Evolutionary conservation across 495 filamentous ascomycete genomes (phyloP), one percentile per base, ranked within the genome.

Genomic region (Podospora tetraspora): DNA sequence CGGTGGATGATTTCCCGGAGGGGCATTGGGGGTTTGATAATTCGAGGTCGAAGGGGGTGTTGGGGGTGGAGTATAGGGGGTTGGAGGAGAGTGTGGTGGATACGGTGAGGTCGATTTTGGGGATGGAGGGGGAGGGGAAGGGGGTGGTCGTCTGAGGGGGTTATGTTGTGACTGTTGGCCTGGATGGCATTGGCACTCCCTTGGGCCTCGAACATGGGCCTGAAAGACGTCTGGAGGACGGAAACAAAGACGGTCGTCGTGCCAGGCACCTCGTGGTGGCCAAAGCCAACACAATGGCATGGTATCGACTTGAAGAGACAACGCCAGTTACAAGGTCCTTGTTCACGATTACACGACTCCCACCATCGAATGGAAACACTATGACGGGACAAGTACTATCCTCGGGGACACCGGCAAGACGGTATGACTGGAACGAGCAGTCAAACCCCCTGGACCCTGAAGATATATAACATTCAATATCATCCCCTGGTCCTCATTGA

Each of bases 21-120:
- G 74, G 76, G 8, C 75, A 81, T 30, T 82, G 75, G 70, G 22
- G n/a, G 16, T 81, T 81, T 63, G 74, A 82, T 59, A 80, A 78
- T 21, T 57, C 37, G 19, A 74, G 75, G 66, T 78, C 78, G 0
- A 75, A 58, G 64, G 58, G 68, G 62, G 52, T 83, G 11, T 22
- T 84, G 64, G 80, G 79, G 37, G 10, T 84, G 16, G 63, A 79
- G 64, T 84, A 82, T 67, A 76, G 21, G 11, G 64, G 66, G 4
- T 63, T 84, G 22, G 76, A 77, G 37, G 69, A 77, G 68, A 78
- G 76, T 56, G 72, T 84, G 27, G 67, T 29, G 12, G 82, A 83
- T 66, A 80, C 80, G 9, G 79, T 82, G 1, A 66, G 64, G 64
- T 73, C 71, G 58, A 77, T 77, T 67, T 69, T 69, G 25, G 43